These are phyloP conservation scores for Rhizopus microsporus DNA, from an alignment of 371 early-diverging fungal species.

Conservation along the genomic window DNA sequence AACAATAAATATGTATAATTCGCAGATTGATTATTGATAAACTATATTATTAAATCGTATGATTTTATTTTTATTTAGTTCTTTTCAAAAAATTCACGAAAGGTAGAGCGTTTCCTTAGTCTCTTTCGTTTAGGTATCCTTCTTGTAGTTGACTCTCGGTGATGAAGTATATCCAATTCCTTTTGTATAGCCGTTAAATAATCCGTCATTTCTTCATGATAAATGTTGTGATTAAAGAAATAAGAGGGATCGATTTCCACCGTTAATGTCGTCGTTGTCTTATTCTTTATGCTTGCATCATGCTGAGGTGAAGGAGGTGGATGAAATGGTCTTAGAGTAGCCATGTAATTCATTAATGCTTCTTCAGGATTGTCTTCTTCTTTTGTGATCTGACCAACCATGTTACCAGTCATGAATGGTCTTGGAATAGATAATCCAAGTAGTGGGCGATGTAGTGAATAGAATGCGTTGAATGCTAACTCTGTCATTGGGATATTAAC, in stretches of 20 bases:
- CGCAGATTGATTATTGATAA: background rate
- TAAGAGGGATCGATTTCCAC: slow-evolving; percentile 28
- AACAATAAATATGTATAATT: background rate
- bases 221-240: slow-evolving; percentile 23
- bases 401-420: slow-evolving; percentile 16
- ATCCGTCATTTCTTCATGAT: slow-evolving; percentile 29
- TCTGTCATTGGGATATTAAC: slow-evolving; percentile 48
- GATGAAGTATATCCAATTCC: slow-evolving; percentile 21
- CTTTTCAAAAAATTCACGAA: slow-evolving; percentile 23
- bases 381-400: slow-evolving; percentile 22
- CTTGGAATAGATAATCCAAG: slow-evolving; percentile 20
- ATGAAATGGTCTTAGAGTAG: slow-evolving; percentile 18
- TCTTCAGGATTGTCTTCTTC: slow-evolving; percentile 20
- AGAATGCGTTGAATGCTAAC: slow-evolving; percentile 51
- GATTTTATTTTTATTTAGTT: slow-evolving; percentile 25
- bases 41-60: slow-evolving; percentile 12
- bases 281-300: background rate
- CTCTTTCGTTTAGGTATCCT: slow-evolving; percentile 15
- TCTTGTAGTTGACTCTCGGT: slow-evolving; percentile 7
- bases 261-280: slow-evolving; percentile 24
- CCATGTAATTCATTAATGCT: slow-evolving; percentile 22
- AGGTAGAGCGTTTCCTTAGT: slow-evolving; percentile 18
- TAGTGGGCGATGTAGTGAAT: slow-evolving; percentile 47
- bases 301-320: slow-evolving; percentile 11
- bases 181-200: slow-evolving; percentile 34